These are phyloP conservation scores for Globisporangium okanoganense DNA, from an alignment of 352 stramenopile genomes.

Conservation along the genomic window DNA sequence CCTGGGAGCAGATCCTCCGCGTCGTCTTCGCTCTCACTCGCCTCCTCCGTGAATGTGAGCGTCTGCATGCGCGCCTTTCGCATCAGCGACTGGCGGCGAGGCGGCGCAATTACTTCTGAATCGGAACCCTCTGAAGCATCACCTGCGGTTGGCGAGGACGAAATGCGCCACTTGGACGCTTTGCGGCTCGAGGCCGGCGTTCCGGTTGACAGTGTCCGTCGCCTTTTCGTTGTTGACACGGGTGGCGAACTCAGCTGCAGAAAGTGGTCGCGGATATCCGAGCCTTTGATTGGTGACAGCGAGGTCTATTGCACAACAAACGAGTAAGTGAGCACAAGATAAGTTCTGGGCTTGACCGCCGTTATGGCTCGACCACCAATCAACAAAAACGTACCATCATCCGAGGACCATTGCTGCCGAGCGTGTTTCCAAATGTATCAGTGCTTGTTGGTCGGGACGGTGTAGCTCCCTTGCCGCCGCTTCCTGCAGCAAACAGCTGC, in stretches of 20 bases:
- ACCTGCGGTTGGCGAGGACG: slow-evolving; percentile 1
- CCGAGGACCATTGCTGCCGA: slow-evolving; percentile 17
- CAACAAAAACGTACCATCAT: slow-evolving; percentile 40
- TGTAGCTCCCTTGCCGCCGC: slow-evolving; percentile 4
- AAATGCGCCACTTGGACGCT: slow-evolving; percentile 6
- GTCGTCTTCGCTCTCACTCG: slow-evolving; percentile 47
- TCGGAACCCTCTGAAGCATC: slow-evolving; percentile 4
- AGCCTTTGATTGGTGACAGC: slow-evolving; percentile 73
- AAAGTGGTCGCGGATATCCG: slow-evolving; percentile 45
- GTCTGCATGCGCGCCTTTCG: slow-evolving; percentile 34
- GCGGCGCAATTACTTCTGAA: slow-evolving; percentile 17
- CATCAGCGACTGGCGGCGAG: slow-evolving; percentile 50
- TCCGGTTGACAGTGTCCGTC: slow-evolving; percentile 20
- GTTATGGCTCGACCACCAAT: no score
- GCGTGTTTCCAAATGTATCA: not conserved
- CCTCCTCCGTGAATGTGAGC: slow-evolving; percentile 46
- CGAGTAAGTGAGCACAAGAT: slow-evolving; percentile 12
- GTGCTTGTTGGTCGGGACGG: not conserved
- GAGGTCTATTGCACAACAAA: slow-evolving; percentile 37
- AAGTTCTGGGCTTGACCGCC: no score
- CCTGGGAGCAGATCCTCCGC: slow-evolving; percentile 31
- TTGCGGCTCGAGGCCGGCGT: slow-evolving; percentile 6
- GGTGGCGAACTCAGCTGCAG: slow-evolving; percentile 60
- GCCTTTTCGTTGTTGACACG: slow-evolving; percentile 46
- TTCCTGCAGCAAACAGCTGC: slow-evolving; percentile 41